Evolutionary conservation across 1,139 yeast species (phyloP).

Genomic region (Suhomyces atakaporum): DNA sequence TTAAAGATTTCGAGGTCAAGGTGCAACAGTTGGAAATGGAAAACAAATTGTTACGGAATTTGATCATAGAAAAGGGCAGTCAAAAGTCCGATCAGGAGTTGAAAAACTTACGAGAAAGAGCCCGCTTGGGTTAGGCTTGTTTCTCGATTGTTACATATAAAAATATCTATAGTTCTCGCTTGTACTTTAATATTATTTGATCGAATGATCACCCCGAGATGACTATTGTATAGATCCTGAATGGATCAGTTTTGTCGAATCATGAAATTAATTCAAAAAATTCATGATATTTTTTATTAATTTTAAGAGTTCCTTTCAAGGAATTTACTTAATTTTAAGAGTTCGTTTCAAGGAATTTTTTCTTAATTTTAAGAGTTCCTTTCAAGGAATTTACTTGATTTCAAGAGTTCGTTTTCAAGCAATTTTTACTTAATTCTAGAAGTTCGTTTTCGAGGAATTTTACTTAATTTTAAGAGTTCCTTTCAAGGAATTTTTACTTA

Average conservation of each 20-base stretch:
- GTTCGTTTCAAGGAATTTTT: no score
- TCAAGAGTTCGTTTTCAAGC: no score
- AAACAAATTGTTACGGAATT: conserved; percentile 60
- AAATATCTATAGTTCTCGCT: conserved; percentile 1
- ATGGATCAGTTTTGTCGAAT: not conserved
- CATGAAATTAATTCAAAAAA: no score
- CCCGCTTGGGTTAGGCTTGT: conserved; percentile 19
- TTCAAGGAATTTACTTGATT: no score
- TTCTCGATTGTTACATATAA: not conserved
- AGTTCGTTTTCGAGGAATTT: no score
- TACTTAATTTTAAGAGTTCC: no score
- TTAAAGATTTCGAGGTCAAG: conserved; percentile 60
- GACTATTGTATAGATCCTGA: not conserved
- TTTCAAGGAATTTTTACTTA: no score
- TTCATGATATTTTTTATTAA: no score
- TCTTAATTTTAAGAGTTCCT: no score
- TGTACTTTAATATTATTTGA: conserved; percentile 1
- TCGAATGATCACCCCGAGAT: not conserved
- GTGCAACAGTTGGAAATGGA: conserved; percentile 60
- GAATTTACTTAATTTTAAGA: no score
- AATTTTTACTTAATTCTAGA: no score
- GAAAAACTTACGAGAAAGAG: conserved; percentile 37
- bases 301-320: no score
- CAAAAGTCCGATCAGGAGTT: conserved; percentile 47
- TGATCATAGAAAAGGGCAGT: conserved; percentile 67